Evolutionary conservation across 75 land plant genomes (phyloP).

Genomic region (Cupressus sempervirens): DNA sequence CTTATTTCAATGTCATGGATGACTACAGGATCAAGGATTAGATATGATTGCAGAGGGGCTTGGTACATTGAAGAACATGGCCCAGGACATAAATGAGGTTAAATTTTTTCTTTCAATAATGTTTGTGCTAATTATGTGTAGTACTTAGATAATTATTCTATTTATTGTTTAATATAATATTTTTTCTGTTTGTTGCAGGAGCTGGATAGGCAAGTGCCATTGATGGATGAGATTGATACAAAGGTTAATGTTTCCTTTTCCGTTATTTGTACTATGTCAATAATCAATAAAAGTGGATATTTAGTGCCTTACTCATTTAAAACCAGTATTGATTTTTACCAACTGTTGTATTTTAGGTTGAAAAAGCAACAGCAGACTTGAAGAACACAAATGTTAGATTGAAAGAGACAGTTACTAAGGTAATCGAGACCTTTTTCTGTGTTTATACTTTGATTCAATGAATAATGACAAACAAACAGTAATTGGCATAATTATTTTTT

Average conservation of each 20-base stretch:
- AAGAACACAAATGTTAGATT: conserved; percentile 90
- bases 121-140: neutral
- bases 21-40: conserved; percentile 70
- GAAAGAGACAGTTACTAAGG: conserved; percentile 84
- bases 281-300: neutral
- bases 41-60: conserved; percentile 70
- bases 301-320: neutral
- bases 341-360: conserved; percentile 47
- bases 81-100: conserved; percentile 83
- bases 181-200: conserved; percentile 46
- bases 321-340: neutral
- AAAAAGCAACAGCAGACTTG: conserved; percentile 74
- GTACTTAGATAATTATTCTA: neutral
- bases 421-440: neutral
- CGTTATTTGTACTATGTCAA: neutral
- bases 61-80: conserved; percentile 77
- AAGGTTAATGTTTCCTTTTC: conserved; percentile 44
- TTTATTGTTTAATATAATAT: neutral
- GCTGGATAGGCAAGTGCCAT: conserved; percentile 84
- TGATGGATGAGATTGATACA: conserved; percentile 87
- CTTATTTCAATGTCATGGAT: conserved; percentile 6
- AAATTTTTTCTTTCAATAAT: conserved; percentile 12
- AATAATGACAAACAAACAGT: neutral
- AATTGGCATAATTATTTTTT: neutral
- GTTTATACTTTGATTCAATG: neutral